phyloP scores from a whole-genome alignment of 208 protist species.

The Phytomonas francai region DNA sequence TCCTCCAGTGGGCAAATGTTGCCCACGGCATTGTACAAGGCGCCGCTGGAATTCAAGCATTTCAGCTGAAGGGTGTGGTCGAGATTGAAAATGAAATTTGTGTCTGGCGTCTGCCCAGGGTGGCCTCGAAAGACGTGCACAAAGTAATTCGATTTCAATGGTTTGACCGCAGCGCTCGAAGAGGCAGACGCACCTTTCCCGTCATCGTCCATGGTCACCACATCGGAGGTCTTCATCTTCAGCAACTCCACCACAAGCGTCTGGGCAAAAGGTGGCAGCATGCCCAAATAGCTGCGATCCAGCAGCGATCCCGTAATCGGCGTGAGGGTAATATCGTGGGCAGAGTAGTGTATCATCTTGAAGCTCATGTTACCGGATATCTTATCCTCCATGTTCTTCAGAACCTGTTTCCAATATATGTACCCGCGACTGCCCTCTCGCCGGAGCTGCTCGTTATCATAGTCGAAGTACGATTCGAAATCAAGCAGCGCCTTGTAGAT shows the following conservation, averaged over 20 bases:
- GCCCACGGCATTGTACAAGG: constrained; percentile 23
- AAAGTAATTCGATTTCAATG: constrained; percentile 16
- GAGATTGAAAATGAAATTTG: constrained; percentile 27
- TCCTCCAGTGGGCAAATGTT: constrained; percentile 49
- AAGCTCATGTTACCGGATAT: constrained; percentile 22
- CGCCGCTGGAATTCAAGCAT: constrained; percentile 30
- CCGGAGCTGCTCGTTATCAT: constrained; percentile 22
- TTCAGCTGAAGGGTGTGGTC: constrained; percentile 28
- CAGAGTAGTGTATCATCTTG: constrained; percentile 60
- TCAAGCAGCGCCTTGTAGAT: constrained; percentile 19
- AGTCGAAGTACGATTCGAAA: constrained; percentile 34
- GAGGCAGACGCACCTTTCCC: background rate
- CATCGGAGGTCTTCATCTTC: constrained; percentile 17
- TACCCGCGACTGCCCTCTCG: constrained; percentile 41
- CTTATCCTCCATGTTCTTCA: constrained; percentile 29
- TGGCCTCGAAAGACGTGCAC: constrained; percentile 45
- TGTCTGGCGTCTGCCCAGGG: constrained; percentile 30
- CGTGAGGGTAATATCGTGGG: constrained; percentile 38
- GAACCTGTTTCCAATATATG: constrained; percentile 26
- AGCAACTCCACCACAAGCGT: constrained; percentile 55
- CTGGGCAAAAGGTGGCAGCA: constrained; percentile 56
- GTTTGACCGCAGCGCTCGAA: constrained; percentile 13
- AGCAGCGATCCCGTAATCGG: constrained; percentile 38
- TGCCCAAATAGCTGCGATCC: constrained; percentile 25
- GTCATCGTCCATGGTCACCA: constrained; percentile 21